Evolutionary conservation across 2,329 filamentous ascomycete genomes (phyloP), one percentile per base, ranked within the genome.

Genomic region (Pseudogymnoascus verrucosus): DNA sequence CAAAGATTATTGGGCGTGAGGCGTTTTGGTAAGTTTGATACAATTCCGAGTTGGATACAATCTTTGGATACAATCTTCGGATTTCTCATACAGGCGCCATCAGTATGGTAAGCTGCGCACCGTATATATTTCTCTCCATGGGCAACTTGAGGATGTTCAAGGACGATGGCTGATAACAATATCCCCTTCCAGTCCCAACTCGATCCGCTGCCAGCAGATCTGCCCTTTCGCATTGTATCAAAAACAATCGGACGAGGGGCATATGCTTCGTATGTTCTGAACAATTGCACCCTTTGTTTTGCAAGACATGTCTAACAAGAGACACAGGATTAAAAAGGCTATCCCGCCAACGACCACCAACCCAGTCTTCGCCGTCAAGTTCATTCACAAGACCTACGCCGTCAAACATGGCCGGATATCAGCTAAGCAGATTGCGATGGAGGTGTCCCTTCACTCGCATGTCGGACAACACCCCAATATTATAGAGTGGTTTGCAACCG

Each of bases 371-470:
- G 95, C 96, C 12, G 91, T 99, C 76, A 99, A 99, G 76, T 91
- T 99, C 77, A 97, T 99, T 74, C 93, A 99, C 79, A 99, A 99
- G 78, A 89, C 90, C 68, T 96, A 97, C 76, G 96, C 95, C 64
- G 84, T 91, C 70, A 89, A 89, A 70, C 87, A 93, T 82, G 95
- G 95, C 73, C 89, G 91, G 66, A 87, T 99, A 69, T 91, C 89
- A 31, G 83, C 88, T 36, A 93, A 96, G 73, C 95, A 99, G 77
- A 86, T 99, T 67, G 85, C 88, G 70, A 91, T 96, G 84, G 95
- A 99, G 78, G 89, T 96, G 42, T 89, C 90, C 2, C 82, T 99
- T 16, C 95, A 99, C 78, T 88, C 87, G 61, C 89, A 93, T 72
- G 88, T 98, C 63, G 91, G 90, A 59, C 88, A 90, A 68, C 96